Evolutionary conservation across 768 basidiomycete species (phyloP), one percentile per base, ranked within the genome.

Genomic region (Xerocomus potaroensis): DNA sequence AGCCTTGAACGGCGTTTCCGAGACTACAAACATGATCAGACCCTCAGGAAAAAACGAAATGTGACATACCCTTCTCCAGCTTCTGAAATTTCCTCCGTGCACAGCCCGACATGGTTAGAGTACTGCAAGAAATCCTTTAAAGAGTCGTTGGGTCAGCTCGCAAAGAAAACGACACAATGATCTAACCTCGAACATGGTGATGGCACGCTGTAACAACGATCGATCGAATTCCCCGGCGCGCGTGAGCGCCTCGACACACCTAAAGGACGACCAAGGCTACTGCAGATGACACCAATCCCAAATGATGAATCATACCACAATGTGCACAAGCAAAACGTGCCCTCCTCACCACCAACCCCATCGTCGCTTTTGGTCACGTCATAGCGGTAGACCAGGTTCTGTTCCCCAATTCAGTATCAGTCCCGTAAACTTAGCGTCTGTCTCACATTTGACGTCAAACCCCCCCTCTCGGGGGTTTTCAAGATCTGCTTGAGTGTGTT

Each of bases 321-420:
- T 0, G 87, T 90, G 59, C 91, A 93, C 38, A 98, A 71, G 50
- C 90, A 91, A 69, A 97, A 96, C 0, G 89, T 93, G 2, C 94
- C 94, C 67, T 96, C 94, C 53, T 95, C 91, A 1, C 94, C 93
- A 2, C 95, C 94, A 11, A 97, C 91, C 7, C 95, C 95, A 57
- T 97, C 95, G 47, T 88, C 84, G 0, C 89, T 83, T 63, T 87
- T 87, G 21, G 65, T 69, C 11, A 87, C 84, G 61, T 98, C 91
- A 65, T 97, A 97, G 8, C 94, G 83, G 61, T 87, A 95, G 6
- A 91, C 87, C 9, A 91, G 76, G 56, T 83, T 84, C 87, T 91
- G 53, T n/a, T 18, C 14, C 39, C 7, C 43, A 5, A 15, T 49
- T 53, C 32, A 51, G 41, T 14, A 33, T 39, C 12, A 11, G 52